phyloP scores from a whole-genome alignment of 2,329 filamentous ascomycete species.

The Aureobasidium sp. region DNA sequence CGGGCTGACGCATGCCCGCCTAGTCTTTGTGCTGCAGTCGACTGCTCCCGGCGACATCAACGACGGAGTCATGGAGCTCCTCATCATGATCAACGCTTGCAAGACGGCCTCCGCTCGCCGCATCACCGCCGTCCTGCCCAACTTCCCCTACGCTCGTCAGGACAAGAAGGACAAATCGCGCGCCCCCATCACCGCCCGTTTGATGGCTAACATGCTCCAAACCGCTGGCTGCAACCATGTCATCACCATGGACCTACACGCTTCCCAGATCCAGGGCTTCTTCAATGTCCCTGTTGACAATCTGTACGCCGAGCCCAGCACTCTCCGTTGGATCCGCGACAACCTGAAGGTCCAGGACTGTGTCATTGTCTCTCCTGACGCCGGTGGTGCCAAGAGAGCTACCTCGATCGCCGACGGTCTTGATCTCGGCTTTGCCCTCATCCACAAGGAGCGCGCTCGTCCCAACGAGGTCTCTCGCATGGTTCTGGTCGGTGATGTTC shows the following conservation, averaged over 20 bases:
- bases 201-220: conserved; percentile 97
- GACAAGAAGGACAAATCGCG: conserved; percentile 97
- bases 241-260: conserved; percentile 94
- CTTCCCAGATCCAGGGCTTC: conserved; percentile 90
- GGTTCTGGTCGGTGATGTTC: conserved; percentile 92
- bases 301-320: conserved; percentile 88
- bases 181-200: conserved; percentile 90
- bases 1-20: conserved; percentile 22
- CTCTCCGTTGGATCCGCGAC: conserved; percentile 83
- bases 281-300: conserved; percentile 80
- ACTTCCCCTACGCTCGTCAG: conserved; percentile 93
- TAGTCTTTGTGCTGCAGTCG: conserved; percentile 90
- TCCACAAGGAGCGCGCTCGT: conserved; percentile 93
- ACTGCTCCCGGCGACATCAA: conserved; percentile 95
- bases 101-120: conserved; percentile 76
- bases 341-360: conserved; percentile 75
- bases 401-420: conserved; percentile 89
- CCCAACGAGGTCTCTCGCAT: conserved; percentile 86
- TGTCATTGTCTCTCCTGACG: conserved; percentile 91
- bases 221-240: conserved; percentile 89
- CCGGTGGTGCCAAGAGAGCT: conserved; percentile 86
- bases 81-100: conserved; percentile 98
- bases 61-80: conserved; percentile 93
- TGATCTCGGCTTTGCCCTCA: conserved; percentile 84
- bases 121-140: conserved; percentile 91